These are phyloP conservation scores for Acer yangbiense DNA, from an alignment of 345 rosid species.

Conservation along the genomic window DNA sequence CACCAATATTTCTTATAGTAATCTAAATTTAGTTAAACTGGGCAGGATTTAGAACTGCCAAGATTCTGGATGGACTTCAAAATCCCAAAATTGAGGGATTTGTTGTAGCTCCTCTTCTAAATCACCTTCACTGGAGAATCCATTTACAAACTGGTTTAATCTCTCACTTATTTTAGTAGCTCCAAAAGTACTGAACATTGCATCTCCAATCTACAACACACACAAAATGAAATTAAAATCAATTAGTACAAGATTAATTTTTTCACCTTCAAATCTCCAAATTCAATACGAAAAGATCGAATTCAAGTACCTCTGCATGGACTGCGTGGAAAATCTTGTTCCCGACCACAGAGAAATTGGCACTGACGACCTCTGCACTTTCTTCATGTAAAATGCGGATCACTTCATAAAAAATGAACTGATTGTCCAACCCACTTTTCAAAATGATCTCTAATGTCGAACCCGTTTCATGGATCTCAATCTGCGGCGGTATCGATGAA, in stretches of 20 bases:
- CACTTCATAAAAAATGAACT: slow-evolving; percentile 39
- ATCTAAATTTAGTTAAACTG: not conserved
- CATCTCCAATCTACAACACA: slow-evolving; percentile 34
- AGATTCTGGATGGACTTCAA: slow-evolving; percentile 10
- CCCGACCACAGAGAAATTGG: slow-evolving; percentile 35
- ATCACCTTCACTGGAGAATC: slow-evolving; percentile 22
- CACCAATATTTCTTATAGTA: not conserved
- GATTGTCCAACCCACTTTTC: slow-evolving; percentile 27
- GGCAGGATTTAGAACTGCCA: slow-evolving; percentile 16
- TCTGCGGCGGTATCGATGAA: slow-evolving; percentile 29
- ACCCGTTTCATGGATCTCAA: slow-evolving; percentile 41
- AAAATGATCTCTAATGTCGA: slow-evolving; percentile 39
- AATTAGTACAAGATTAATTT: too few species aligned
- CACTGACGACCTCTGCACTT: slow-evolving; percentile 40
- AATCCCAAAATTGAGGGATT: slow-evolving; percentile 21
- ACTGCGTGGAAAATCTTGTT: slow-evolving; percentile 32
- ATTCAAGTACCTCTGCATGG: slow-evolving; percentile 44
- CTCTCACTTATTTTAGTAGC: slow-evolving; percentile 38
- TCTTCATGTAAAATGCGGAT: slow-evolving; percentile 47
- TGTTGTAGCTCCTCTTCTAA: not conserved
- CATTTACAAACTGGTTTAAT: slow-evolving; percentile 37
- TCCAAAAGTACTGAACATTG: slow-evolving; percentile 27
- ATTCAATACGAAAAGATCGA: not conserved
- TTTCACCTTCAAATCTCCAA: too few species aligned
- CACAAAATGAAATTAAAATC: too few species aligned